These are phyloP conservation scores for Quillaja saponaria DNA, from an alignment of 306 rosid species.

Conservation along the genomic window DNA sequence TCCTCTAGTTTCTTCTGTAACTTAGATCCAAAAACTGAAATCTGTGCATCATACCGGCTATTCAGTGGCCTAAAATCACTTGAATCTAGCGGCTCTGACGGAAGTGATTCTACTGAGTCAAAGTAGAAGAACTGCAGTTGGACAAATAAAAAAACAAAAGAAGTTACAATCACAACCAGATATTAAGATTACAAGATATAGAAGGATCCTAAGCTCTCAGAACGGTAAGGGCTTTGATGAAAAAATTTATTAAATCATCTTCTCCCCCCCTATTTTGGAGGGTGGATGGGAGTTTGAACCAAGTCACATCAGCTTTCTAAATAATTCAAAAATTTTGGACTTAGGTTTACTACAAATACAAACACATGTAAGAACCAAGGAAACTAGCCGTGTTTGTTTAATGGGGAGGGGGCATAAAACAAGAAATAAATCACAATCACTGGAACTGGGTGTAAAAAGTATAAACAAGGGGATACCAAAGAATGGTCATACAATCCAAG, in stretches of 20 bases:
- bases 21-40: constrained; percentile 90
- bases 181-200: neutral
- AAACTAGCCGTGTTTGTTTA: too few relatives aligned
- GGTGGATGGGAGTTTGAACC: too few relatives aligned
- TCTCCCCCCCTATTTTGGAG: too few relatives aligned
- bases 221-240: neutral
- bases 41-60: constrained; percentile 95
- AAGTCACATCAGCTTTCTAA: neutral
- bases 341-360: too few relatives aligned
- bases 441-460: too few relatives aligned
- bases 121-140: constrained; percentile 83
- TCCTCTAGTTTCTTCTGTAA: constrained; percentile 91
- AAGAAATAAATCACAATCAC: too few relatives aligned
- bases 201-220: neutral
- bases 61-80: constrained; percentile 73
- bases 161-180: constrained; percentile 31
- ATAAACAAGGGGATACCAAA: too few relatives aligned
- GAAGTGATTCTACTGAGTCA: constrained; percentile 93
- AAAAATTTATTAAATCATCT: neutral
- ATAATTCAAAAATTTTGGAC: neutral
- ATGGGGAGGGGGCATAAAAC: too few relatives aligned
- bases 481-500: too few relatives aligned
- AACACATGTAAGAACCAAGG: too few relatives aligned
- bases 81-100: constrained; percentile 73
- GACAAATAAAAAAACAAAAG: constrained; percentile 12